These are phyloP conservation scores for Exophiala sideris DNA, from an alignment of 2,329 filamentous ascomycete species.

Conservation along the genomic window DNA sequence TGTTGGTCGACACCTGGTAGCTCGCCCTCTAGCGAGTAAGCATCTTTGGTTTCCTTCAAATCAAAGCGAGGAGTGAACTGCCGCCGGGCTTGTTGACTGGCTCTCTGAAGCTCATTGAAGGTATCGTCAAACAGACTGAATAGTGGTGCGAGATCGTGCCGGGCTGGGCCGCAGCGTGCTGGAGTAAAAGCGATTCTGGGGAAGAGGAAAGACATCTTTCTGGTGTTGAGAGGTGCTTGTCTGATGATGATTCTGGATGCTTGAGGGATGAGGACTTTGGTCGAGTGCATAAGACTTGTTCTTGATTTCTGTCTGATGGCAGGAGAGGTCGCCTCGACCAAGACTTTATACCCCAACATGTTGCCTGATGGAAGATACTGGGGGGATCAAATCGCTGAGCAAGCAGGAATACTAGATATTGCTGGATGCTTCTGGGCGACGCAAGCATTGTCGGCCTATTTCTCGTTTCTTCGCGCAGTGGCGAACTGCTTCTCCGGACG, in stretches of 20 bases:
- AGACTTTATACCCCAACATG: slow-evolving; percentile 22
- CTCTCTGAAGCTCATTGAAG: slow-evolving; percentile 24
- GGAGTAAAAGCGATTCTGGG: slow-evolving; percentile 31
- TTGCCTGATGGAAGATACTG: slow-evolving; percentile 20
- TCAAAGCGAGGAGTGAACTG: slow-evolving; percentile 47
- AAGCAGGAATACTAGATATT: slow-evolving; percentile 18
- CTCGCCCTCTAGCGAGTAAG: slow-evolving; percentile 49
- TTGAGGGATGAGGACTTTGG: slow-evolving; percentile 19
- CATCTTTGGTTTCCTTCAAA: slow-evolving; percentile 42
- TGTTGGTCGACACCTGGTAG: slow-evolving; percentile 47
- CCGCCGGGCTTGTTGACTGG: slow-evolving; percentile 25
- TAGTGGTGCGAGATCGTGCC: slow-evolving; percentile 42
- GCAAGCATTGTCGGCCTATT: slow-evolving; percentile 20
- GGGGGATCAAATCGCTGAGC: slow-evolving; percentile 17
- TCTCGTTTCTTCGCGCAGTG: slow-evolving; percentile 17
- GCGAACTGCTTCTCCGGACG: slow-evolving; percentile 18
- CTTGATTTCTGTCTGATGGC: slow-evolving; percentile 24
- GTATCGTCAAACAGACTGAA: slow-evolving; percentile 48
- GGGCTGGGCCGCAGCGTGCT: slow-evolving; percentile 23
- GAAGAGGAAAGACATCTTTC: slow-evolving; percentile 40
- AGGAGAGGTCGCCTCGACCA: slow-evolving; percentile 8
- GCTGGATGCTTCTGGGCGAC: slow-evolving; percentile 23
- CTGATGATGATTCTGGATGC: slow-evolving; percentile 22
- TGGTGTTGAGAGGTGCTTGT: slow-evolving; percentile 17
- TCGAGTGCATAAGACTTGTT: slow-evolving; percentile 29